These are phyloP conservation scores for Lactifluus echinatus DNA, from an alignment of 768 basidiomycete genomes.

Conservation along the genomic window DNA sequence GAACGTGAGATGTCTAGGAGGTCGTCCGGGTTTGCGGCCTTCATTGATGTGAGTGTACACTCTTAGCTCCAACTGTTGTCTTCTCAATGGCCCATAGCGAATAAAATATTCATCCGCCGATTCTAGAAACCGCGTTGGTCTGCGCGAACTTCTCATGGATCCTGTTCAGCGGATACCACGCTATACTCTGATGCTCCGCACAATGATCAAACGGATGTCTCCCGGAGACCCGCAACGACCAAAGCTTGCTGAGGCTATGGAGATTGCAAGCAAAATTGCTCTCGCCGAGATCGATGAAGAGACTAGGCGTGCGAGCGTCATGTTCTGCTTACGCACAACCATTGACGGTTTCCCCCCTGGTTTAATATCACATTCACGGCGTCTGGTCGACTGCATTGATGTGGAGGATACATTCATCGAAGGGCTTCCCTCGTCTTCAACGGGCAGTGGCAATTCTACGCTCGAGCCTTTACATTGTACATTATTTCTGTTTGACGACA, in stretches of 20 bases:
- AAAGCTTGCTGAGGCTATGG: constrained; percentile 76
- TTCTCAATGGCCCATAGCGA: constrained; percentile 38
- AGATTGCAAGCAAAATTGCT: constrained; percentile 85
- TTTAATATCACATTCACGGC: constrained; percentile 81
- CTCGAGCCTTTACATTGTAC: constrained; percentile 65
- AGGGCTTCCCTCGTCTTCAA: constrained; percentile 37
- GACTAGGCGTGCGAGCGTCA: constrained; percentile 80
- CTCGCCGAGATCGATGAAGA: constrained; percentile 86
- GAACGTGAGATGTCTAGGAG: constrained; percentile 75
- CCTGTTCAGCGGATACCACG: constrained; percentile 94
- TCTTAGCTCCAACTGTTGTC: not conserved
- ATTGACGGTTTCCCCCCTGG: constrained; percentile 89
- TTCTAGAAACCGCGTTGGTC: constrained; percentile 69
- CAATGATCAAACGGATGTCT: constrained; percentile 86
- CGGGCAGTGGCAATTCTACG: constrained; percentile 30
- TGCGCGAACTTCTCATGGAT: constrained; percentile 91
- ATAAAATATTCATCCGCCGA: constrained; percentile 81
- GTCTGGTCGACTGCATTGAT: constrained; percentile 88
- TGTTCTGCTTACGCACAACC: constrained; percentile 75
- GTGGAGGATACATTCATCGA: constrained; percentile 73
- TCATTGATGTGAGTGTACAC: constrained; percentile 66
- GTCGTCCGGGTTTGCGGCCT: constrained; percentile 73
- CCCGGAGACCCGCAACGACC: constrained; percentile 67
- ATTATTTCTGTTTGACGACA: constrained; percentile 91
- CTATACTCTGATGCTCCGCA: constrained; percentile 87